These are phyloP conservation scores for Eutrema salsugineum DNA, from an alignment of 441 rosid genomes.

Conservation along the genomic window DNA sequence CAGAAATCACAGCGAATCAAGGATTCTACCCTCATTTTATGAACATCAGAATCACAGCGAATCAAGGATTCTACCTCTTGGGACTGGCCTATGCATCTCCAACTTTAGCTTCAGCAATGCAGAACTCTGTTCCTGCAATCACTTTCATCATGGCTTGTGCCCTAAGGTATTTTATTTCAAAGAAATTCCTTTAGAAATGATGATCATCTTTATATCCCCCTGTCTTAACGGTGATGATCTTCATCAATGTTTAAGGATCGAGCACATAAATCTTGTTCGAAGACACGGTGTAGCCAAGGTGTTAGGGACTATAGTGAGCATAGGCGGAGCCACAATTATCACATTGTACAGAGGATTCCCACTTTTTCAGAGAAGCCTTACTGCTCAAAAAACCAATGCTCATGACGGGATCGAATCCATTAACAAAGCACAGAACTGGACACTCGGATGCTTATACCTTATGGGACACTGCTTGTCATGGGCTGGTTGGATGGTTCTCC, in stretches of 20 bases:
- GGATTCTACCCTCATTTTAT: too few species aligned
- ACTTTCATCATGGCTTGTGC: conserved; percentile 66
- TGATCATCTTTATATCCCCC: neutral
- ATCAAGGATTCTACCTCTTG: conserved; percentile 68
- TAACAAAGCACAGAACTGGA: conserved; percentile 51
- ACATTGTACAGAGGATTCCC: conserved; percentile 68
- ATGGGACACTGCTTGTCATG: conserved; percentile 73
- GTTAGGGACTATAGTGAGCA: conserved; percentile 53
- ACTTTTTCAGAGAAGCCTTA: conserved; percentile 32
- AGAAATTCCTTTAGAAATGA: neutral
- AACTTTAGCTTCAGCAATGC: conserved; percentile 79
- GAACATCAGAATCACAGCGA: conserved; percentile 57
- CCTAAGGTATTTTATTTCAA: conserved; percentile 35
- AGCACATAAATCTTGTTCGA: conserved; percentile 42
- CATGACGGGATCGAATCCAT: neutral
- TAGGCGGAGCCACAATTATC: conserved; percentile 63
- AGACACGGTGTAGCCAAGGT: conserved; percentile 68
- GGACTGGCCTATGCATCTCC: conserved; percentile 63
- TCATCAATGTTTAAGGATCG: conserved; percentile 34
- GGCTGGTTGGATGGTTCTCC: conserved; percentile 73
- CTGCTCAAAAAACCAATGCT: neutral
- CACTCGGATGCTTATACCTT: conserved; percentile 56
- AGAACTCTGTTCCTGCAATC: conserved; percentile 73
- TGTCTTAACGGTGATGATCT: neutral
- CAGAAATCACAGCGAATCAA: too few species aligned